A percentile compares a stretch with the other conserved stretches of the same genome.
These are phyloP conservation scores for Aspergillus luchuensis DNA, from an alignment of 2,329 filamentous ascomycete species.

Conservation along the genomic window DNA sequence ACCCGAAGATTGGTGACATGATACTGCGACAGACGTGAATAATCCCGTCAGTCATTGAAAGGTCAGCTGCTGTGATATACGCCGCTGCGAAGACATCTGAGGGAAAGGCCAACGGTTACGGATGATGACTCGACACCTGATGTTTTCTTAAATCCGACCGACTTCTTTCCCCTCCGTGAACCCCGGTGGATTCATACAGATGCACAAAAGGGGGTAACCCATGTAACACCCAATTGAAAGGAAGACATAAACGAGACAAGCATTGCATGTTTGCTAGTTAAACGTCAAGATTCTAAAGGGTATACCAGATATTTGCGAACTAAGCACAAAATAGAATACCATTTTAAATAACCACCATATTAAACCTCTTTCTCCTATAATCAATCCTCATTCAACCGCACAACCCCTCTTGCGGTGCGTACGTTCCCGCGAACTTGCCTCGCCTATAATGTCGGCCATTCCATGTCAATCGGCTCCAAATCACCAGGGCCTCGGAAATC, in stretches of 20 bases:
- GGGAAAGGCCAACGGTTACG: background rate
- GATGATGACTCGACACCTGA: background rate
- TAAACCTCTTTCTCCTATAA: background rate
- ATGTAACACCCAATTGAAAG: background rate
- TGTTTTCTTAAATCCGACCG: background rate
- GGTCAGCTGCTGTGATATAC: too few species aligned
- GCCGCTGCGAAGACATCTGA: too few species aligned
- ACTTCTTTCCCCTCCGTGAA: background rate
- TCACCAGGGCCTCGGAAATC: conserved; percentile 54
- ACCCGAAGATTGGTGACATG: too few species aligned
- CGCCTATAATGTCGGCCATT: conserved; percentile 37
- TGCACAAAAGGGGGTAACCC: background rate
- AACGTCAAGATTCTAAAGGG: background rate
- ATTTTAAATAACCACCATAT: background rate
- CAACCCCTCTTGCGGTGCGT: background rate
- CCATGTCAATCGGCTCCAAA: conserved; percentile 49
- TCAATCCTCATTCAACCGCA: background rate
- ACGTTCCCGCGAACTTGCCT: background rate
- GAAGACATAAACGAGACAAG: background rate
- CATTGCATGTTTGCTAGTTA: background rate
- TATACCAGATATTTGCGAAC: background rate
- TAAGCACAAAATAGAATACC: background rate
- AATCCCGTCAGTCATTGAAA: too few species aligned
- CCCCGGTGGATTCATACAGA: background rate
- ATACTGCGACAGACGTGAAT: too few species aligned